Base-by-base conservation (phyloP, 352 stramenopile genomes). In the Halophytophthora batemanensis region DNA sequence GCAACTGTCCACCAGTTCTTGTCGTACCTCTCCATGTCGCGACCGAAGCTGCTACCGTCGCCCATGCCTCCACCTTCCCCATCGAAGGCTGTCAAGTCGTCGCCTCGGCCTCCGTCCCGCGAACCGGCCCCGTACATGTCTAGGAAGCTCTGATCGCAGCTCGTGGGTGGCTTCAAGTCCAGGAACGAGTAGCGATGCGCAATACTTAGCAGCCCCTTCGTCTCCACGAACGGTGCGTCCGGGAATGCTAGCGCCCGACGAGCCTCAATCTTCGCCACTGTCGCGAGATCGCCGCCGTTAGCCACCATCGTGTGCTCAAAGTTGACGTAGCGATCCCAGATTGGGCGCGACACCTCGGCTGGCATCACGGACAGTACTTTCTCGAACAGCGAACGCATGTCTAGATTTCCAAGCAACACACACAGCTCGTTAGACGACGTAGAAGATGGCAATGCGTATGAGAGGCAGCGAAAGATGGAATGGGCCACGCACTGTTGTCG, bases 361-460 rank as follows among this genome's bases (percentile, higher is more conserved):
- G 82, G 72, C 81, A 95, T 93, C 11, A 95, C 80, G 0, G 82
- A 86, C 21, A 95, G 65, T 37, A 93, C 82, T 53, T 95, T 93
- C 41, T 95, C 85, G 50, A 95, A 95, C 48, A 93, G 56, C 22
- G 83, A 91, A 15, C 85, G 82, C 77, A 93, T 93, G 53, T 95
- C 85, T 95, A 59, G 8, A 8, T 31, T 31, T 8, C 25, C 23
- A 60, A 49, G 35, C 22, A 47, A 22, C 31, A n/a, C 12, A 62
- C 2, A 38, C 28, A 28, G 14, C 28, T 17, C n/a, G 31, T 52
- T 44, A 62, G 31, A 38, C 3, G 0, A 38, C 3, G 22, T 5
- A 31, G 12, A 4, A 1, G n/a, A 11, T 43, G 8, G 14, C 36
- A 17, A 46, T 31, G 31, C 7, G 21, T 25, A n/a, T 46, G 37